Base-by-base conservation (phyloP, 2,329 filamentous ascomycete species). In the Venturia pyrina region DNA sequence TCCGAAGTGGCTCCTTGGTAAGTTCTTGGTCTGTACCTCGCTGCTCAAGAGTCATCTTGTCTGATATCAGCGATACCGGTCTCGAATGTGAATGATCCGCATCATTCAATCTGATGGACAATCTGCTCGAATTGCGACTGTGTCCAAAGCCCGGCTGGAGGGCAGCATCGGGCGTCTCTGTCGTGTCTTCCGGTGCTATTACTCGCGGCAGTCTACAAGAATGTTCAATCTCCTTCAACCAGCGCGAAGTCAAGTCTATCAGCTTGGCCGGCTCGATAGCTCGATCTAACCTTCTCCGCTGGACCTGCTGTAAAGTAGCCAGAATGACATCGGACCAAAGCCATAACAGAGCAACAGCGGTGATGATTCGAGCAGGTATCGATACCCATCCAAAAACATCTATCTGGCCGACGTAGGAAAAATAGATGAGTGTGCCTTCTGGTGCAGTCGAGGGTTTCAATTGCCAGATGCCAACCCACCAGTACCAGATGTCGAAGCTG, bases 401-500 rank as follows among this genome's bases (percentile, higher is more conserved):
- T 21, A 21, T 61, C 19, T 61, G 63, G 10, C 56, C 53, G 28
- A 44, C 53, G n/a, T 65, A 57, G n/a, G 28, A 28, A 44, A 66
- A 50, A 41, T 57, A 68, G 17, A 68, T 56, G 5, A 40, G n/a
- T 11, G 56, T 67, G 17, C 65, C 66, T 24, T 62, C 10, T 7
- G 32, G 41, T 13, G 44, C 62, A 15, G 28, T 34, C 13, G 67
- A 64, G 1, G 66, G 62, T 57, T 65, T 68, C 41, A 67, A 50
- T 34, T 67, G 28, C 34, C 48, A 62, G 19, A 65, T 13, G 11
- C 66, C 66, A 34, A 48, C 5, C 62, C 62, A 67, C 67, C 67
- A 68, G 41, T 57, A 67, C 62, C 65, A 68, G 34, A 53, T 44
- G 44, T 64, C 63, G 50, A 48, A 68, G 24, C 67, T 56, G 50